Conservation (phyloP, 2,329 filamentous ascomycete species). For the Monosporascus sp. region DNA sequence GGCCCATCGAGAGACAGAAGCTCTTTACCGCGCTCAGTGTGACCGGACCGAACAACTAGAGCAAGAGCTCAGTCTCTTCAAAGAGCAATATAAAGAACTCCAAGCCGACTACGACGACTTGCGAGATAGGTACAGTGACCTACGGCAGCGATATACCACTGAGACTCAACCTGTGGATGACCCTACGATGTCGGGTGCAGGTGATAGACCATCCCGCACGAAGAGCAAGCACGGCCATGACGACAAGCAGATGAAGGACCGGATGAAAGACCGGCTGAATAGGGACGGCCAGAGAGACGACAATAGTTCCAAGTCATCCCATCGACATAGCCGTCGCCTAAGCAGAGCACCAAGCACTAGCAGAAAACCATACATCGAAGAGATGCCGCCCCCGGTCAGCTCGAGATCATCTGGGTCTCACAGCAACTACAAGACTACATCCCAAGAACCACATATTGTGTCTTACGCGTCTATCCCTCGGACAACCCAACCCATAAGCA, state of each 20-base stretch:
- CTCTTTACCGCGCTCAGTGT: constrained; percentile 9
- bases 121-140: constrained; percentile 6
- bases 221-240: constrained; percentile 9
- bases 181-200: not conserved
- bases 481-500: constrained; percentile 1
- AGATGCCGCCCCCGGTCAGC: constrained; percentile 8
- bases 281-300: constrained; percentile 4
- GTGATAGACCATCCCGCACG: constrained; percentile 7
- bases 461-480: constrained; percentile 9
- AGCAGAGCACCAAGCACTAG: constrained; percentile 6
- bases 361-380: constrained; percentile 16
- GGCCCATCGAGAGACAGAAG: constrained; percentile 9
- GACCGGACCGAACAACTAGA: constrained; percentile 11
- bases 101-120: constrained; percentile 1
- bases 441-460: not conserved
- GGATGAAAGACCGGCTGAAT: constrained; percentile 8
- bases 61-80: constrained; percentile 4
- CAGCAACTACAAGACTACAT: constrained; percentile 7
- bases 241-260: constrained; percentile 5
- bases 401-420: constrained; percentile 3
- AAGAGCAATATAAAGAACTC: constrained; percentile 5
- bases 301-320: constrained; percentile 3
- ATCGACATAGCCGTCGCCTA: constrained; percentile 8
- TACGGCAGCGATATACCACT: constrained; percentile 4
- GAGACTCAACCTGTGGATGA: constrained; percentile 3